These are phyloP conservation scores for Annulohypoxylon truncatum DNA, from an alignment of 2,329 filamentous ascomycete genomes.

Conservation along the genomic window DNA sequence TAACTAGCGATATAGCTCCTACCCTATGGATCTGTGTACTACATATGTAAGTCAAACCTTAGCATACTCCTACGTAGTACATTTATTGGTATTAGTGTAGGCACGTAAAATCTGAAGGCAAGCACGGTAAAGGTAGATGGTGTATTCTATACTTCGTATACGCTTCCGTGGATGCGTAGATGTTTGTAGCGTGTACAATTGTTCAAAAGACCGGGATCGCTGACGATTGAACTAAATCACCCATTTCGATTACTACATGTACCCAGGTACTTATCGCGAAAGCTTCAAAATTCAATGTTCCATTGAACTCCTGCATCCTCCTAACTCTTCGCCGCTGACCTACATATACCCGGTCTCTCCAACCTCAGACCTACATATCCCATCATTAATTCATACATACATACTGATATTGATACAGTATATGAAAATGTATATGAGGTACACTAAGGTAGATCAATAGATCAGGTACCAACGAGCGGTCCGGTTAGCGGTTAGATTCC, in stretches of 20 bases:
- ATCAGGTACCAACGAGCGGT: conserved; percentile 49
- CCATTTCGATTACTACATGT: neutral
- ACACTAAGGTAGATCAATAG: conserved; percentile 39
- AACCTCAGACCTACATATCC: conserved; percentile 17
- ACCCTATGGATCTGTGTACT: conserved; percentile 11
- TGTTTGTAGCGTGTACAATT: conserved; percentile 15
- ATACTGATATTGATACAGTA: conserved; percentile 12
- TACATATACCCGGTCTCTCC: conserved; percentile 24
- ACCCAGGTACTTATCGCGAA: neutral
- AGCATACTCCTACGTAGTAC: neutral
- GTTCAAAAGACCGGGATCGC: neutral
- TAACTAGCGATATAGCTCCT: conserved; percentile 21
- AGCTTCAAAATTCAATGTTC: neutral
- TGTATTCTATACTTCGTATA: conserved; percentile 9
- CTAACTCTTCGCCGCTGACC: conserved; percentile 34
- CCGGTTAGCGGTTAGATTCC: conserved; percentile 45
- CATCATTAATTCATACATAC: conserved; percentile 8
- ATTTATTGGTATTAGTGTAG: neutral
- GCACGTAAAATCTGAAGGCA: neutral
- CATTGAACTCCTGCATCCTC: conserved; percentile 27
- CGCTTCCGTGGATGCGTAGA: neutral
- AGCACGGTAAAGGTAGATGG: neutral
- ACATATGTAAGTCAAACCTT: conserved; percentile 32
- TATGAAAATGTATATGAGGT: conserved; percentile 23
- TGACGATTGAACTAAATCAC: neutral